Evolutionary conservation across 2,329 filamentous ascomycete species (phyloP).

Genomic region (Aspergillus piperis): DNA sequence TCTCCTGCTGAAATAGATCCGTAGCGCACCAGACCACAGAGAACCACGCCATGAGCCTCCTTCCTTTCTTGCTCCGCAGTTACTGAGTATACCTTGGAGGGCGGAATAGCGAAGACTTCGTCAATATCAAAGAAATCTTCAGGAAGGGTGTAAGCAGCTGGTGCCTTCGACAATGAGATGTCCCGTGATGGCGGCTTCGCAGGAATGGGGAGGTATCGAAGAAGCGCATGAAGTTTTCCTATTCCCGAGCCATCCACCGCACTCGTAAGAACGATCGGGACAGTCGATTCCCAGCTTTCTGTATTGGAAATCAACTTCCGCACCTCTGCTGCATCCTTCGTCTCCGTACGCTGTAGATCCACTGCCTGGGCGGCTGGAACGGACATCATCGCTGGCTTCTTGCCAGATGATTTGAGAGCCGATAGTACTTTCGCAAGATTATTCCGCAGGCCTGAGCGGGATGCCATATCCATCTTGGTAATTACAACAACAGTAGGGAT

Average conservation of each 20-base stretch:
- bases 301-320: constrained; percentile 54
- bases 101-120: constrained; percentile 77
- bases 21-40: constrained; percentile 81
- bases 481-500: constrained; percentile 79
- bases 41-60: constrained; percentile 65
- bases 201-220: constrained; percentile 74
- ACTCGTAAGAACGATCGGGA: constrained; percentile 87
- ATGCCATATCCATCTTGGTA: constrained; percentile 88
- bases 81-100: constrained; percentile 56
- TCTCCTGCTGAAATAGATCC: constrained; percentile 78
- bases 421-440: constrained; percentile 75
- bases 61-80: constrained; percentile 44
- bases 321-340: constrained; percentile 60
- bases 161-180: constrained; percentile 20
- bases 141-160: constrained; percentile 51
- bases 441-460: constrained; percentile 67
- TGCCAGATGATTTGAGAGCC: constrained; percentile 72
- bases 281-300: constrained; percentile 50
- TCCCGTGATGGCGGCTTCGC: constrained; percentile 34
- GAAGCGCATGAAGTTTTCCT: constrained; percentile 75
- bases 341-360: constrained; percentile 60
- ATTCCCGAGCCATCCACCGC: constrained; percentile 83
- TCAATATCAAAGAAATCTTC: constrained; percentile 82
- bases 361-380: constrained; percentile 46
- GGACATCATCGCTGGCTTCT: constrained; percentile 70